Base-by-base conservation (phyloP, 441 rosid species). In the Manihot esculenta region DNA sequence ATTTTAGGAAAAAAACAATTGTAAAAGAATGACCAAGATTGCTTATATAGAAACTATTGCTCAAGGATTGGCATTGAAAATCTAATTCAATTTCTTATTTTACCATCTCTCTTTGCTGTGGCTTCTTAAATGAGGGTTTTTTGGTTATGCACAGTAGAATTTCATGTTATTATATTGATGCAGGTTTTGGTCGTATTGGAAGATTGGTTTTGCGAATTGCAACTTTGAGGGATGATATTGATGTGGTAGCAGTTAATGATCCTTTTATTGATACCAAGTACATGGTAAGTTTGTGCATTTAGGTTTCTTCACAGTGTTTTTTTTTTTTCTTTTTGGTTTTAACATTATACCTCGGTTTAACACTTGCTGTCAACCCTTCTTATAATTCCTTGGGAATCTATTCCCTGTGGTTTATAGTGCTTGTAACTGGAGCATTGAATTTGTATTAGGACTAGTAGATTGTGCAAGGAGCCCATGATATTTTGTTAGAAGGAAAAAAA, bases 111-210 rank as follows among this genome's bases (percentile, higher is more conserved):
- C 26, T 8, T 45, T 47, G 4, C 47, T 58, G 51, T 44, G 41
- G 48, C 66, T 69, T 30, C 20, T 59, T 35, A 33, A 30, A 23
- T 41, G 38, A 20, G 47, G 11, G 27, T 6, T 6, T 20, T 27
- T 57, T 44, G 18, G 41, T 59, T 41, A 11, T 47, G 41, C 18
- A 14, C 7, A 35, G 41, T 56, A 51, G 26, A 15, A 23, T 38
- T 74, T 48, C n/a, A 49, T 66, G 55, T n/a, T n/a, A n/a, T 42
- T 59, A 7, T 3, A 48, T 13, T 76, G 55, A 17, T 72, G 73
- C 86, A 93, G 99, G 99, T 74, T 95, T 93, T 87, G 99, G 99
- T 77, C 92, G 99, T 27, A 95, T 95, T 72, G 99, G 99, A 68
- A 85, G 99, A 82, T 78, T 95, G 84, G 97, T 95, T 70, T 83